Conservation (phyloP, 2,329 filamentous ascomycete genomes). For the Xylariaceae sp. region DNA sequence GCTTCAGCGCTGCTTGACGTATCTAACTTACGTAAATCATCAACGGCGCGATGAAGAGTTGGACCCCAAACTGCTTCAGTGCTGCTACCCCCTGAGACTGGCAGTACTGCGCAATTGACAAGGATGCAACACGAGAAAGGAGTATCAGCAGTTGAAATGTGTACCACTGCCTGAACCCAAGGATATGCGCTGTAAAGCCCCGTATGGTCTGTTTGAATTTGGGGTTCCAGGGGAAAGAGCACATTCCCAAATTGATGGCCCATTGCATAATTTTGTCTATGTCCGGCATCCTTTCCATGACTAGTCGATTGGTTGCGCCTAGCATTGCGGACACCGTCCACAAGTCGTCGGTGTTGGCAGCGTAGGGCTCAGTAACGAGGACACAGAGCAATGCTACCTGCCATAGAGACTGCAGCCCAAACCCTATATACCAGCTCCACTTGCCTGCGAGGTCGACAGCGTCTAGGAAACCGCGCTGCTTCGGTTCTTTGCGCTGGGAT, state of each 20-base stretch:
- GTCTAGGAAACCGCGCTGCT: conserved; percentile 38
- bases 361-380: conserved; percentile 17
- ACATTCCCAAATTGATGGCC: conserved; percentile 44
- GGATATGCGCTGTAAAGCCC: conserved; percentile 56
- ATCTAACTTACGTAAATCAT: conserved; percentile 48
- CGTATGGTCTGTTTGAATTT: conserved; percentile 55
- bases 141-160: conserved; percentile 59
- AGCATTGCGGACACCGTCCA: conserved; percentile 11
- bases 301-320: conserved; percentile 12
- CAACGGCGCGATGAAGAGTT: conserved; percentile 50
- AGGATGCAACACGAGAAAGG: conserved; percentile 48
- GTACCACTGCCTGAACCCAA: conserved; percentile 62
- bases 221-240: conserved; percentile 66
- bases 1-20: background rate
- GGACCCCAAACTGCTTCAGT: conserved; percentile 45
- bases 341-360: conserved; percentile 8
- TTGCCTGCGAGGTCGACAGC: conserved; percentile 37
- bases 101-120: conserved; percentile 37
- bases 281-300: conserved; percentile 33
- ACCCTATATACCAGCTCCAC: conserved; percentile 45
- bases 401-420: conserved; percentile 37
- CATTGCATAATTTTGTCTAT: conserved; percentile 39
- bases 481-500: conserved; percentile 38
- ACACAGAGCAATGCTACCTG: conserved; percentile 35
- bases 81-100: conserved; percentile 32